Evolutionary conservation across 306 rosid genomes (phyloP), one percentile per base, ranked within the genome.

Genomic region (Chamaecrista fasciculata): DNA sequence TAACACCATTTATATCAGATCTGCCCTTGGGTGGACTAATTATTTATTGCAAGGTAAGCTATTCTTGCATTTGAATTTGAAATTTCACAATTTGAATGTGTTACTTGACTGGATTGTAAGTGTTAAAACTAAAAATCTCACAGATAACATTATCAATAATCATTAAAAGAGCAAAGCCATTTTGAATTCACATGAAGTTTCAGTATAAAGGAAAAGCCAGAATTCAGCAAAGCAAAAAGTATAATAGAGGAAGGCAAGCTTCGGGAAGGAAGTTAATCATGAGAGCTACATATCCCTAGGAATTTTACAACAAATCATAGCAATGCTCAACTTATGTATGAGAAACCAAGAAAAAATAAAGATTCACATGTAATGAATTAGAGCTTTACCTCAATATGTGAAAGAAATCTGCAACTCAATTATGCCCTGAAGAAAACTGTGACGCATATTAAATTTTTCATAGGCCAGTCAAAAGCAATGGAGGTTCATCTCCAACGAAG

Each of bases 401-500:
- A 67, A 69, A 62, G 65, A 29, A 60, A 52, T 60, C 37, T 47
- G 66, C 62, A 29, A 46, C 58, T 25, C 67, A 64, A 25, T 57
- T 29, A 69, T 12, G 20, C 44, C 57, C 55, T 31, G 46, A 56
- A 69, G 67, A 62, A 66, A 47, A 49, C 11, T 36, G 50, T 31
- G 14, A 24, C 68, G 75, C 60, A 36, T 40, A 47, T 12, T 42
- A 9, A 16, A 10, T 33, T 67, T 60, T 15, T 36, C 21, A 24
- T 26, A 44, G 9, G 26, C 79, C 55, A 21, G 61, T 26, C 44
- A 58, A 49, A 63, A 62, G 70, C 37, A 62, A 44, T 39, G 58
- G 71, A 60, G 64, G 48, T 71, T 40, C 70, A 23, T 53, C 76
- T 70, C 68, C 28, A 57, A 67, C 15, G 55, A 28, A 39, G 42